Percentiles rank a stretch among this genome's conserved stretches.
Conservation (phyloP, 208 protist species). For the Lotmaria passim region DNA sequence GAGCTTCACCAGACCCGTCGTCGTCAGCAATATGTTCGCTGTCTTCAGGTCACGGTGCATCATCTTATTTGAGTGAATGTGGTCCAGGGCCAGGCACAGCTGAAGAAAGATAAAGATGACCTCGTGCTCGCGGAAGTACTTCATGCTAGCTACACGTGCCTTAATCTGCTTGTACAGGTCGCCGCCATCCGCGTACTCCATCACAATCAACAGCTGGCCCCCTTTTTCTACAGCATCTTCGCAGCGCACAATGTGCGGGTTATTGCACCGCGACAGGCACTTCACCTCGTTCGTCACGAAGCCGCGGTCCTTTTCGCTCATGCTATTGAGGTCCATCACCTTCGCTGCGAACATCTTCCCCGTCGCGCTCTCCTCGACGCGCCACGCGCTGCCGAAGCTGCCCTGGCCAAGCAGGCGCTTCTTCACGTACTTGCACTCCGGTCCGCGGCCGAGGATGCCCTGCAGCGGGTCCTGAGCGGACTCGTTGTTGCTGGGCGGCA, state of each 20-base stretch:
- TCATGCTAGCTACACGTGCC: slow-evolving; percentile 53
- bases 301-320: slow-evolving; percentile 87
- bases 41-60: slow-evolving; percentile 92
- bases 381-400: slow-evolving; percentile 90
- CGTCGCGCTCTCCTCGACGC: slow-evolving; percentile 80
- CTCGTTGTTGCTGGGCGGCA: slow-evolving; percentile 56
- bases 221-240: slow-evolving; percentile 57
- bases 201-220: slow-evolving; percentile 82
- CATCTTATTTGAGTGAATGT: slow-evolving; percentile 91
- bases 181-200: slow-evolving; percentile 89
- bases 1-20: slow-evolving; percentile 83
- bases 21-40: slow-evolving; percentile 87
- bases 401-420: slow-evolving; percentile 92
- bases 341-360: slow-evolving; percentile 84
- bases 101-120: slow-evolving; percentile 88
- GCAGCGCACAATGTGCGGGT: slow-evolving; percentile 93
- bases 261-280: slow-evolving; percentile 88
- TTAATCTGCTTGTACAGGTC: slow-evolving; percentile 88
- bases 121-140: slow-evolving; percentile 88
- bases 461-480: slow-evolving; percentile 59
- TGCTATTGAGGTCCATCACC: slow-evolving; percentile 90
- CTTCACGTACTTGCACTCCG: slow-evolving; percentile 80
- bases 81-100: slow-evolving; percentile 82
- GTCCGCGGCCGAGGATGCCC: slow-evolving; percentile 66
- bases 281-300: slow-evolving; percentile 95